phyloP scores from a whole-genome alignment of 306 rosid genomes.

The Abrus pulchellus region DNA sequence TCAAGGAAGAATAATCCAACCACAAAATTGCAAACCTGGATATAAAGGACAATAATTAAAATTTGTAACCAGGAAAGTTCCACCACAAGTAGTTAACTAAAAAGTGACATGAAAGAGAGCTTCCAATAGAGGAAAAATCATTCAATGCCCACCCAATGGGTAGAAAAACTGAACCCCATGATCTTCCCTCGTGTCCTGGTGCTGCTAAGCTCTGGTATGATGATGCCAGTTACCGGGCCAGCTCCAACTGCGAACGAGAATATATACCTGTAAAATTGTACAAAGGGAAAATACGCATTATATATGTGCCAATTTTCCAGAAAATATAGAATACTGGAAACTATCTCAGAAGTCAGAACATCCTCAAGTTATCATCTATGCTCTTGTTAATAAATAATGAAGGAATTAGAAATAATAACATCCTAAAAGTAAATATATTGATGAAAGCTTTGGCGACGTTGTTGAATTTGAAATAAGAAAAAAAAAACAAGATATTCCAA shows the following conservation, averaged over 20 bases:
- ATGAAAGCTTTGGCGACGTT: not conserved
- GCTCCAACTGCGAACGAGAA: slow-evolving; percentile 89
- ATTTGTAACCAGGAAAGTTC: slow-evolving; percentile 4
- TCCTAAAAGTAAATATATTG: not conserved
- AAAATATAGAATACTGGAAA: slow-evolving; percentile 17
- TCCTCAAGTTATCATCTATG: not conserved
- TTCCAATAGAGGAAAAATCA: not conserved
- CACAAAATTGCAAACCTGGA: slow-evolving; percentile 84
- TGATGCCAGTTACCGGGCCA: slow-evolving; percentile 89
- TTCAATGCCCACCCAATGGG: slow-evolving; percentile 77
- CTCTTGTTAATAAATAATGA: slow-evolving; percentile 32
- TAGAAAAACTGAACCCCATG: slow-evolving; percentile 85
- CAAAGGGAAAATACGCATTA: slow-evolving; percentile 21
- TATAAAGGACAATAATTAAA: slow-evolving; percentile 13
- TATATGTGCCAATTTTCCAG: slow-evolving; percentile 6
- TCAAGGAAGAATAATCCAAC: slow-evolving; percentile 92
- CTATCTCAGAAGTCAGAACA: not conserved
- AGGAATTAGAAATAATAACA: not conserved
- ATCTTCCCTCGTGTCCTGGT: slow-evolving; percentile 85
- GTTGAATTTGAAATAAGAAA: not conserved
- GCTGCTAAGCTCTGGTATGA: slow-evolving; percentile 94
- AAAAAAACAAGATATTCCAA: slow-evolving; percentile 7
- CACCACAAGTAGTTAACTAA: not conserved
- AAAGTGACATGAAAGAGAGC: slow-evolving; percentile 17
- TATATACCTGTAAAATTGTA: slow-evolving; percentile 71